These are phyloP conservation scores for Trichoderma hamatum DNA, from an alignment of 2,329 filamentous ascomycete species.

Conservation along the genomic window DNA sequence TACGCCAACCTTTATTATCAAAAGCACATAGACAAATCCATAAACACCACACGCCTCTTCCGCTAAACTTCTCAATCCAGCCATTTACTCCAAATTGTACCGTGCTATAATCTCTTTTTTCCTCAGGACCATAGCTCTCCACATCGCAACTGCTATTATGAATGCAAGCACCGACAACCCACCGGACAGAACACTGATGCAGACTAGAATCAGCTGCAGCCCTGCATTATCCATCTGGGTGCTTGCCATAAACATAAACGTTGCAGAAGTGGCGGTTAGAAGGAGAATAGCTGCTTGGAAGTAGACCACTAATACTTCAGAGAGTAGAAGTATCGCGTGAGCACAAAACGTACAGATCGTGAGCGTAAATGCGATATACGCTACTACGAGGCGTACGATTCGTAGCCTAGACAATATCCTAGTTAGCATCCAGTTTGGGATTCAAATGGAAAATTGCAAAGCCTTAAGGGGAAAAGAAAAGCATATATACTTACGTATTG, in stretches of 20 bases:
- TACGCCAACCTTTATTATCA: no score
- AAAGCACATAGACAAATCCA: no score
- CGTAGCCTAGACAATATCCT: conserved; percentile 33
- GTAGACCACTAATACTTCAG: conserved; percentile 34
- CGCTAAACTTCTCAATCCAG: no score
- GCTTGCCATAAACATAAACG: conserved; percentile 33
- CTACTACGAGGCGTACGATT: conserved; percentile 31
- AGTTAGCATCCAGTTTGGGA: conserved; percentile 23
- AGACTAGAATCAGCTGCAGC: conserved; percentile 36
- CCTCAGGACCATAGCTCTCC: conserved; percentile 30
- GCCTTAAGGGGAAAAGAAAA: no score
- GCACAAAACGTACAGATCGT: conserved; percentile 33
- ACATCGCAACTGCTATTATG: conserved; percentile 35
- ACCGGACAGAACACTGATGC: conserved; percentile 36
- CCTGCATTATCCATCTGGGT: conserved; percentile 30
- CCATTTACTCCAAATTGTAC: no score
- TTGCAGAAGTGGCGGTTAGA: conserved; percentile 30
- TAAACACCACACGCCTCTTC: no score
- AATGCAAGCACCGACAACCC: conserved; percentile 37
- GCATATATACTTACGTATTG: conserved; percentile 24
- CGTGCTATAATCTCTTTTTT: no score
- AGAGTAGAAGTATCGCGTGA: conserved; percentile 36
- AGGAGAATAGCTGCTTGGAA: conserved; percentile 36
- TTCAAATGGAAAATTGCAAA: not conserved
- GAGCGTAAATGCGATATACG: no score